These are phyloP conservation scores for Anisogramma anomala DNA, from an alignment of 2,329 filamentous ascomycete genomes.

Conservation along the genomic window DNA sequence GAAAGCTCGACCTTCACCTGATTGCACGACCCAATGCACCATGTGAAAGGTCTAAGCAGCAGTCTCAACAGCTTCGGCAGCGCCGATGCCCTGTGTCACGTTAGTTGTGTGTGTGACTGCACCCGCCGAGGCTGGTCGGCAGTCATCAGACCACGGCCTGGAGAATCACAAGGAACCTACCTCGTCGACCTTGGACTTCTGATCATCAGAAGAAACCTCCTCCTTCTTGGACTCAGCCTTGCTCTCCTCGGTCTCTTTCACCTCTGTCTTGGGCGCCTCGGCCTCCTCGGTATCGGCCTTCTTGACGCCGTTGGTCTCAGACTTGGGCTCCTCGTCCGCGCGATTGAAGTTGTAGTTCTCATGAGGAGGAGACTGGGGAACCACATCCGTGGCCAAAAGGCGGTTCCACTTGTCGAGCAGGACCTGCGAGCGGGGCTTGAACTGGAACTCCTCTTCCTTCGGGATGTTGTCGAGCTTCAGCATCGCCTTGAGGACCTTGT, in stretches of 20 bases:
- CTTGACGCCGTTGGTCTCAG: conserved; percentile 21
- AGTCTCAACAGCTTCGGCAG: conserved; percentile 27
- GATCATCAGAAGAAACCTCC: background rate
- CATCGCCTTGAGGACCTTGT: conserved; percentile 94
- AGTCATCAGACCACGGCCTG: background rate
- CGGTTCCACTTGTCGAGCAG: conserved; percentile 86
- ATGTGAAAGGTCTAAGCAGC: conserved; percentile 20
- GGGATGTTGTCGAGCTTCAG: conserved; percentile 79
- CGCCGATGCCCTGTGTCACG: conserved; percentile 18
- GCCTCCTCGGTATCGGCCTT: conserved; percentile 21
- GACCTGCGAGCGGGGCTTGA: conserved; percentile 70
- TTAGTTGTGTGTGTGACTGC: conserved; percentile 1
- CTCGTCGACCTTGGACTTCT: conserved; percentile 21
- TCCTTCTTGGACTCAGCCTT: conserved; percentile 21
- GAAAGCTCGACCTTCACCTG: background rate
- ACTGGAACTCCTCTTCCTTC: conserved; percentile 76
- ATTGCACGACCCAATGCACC: background rate
- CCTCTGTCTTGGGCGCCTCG: conserved; percentile 22
- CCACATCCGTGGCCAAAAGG: conserved; percentile 48
- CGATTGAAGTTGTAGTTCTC: conserved; percentile 28
- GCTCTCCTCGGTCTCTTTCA: conserved; percentile 21
- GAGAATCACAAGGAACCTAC: conserved; percentile 18
- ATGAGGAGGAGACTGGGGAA: conserved; percentile 25
- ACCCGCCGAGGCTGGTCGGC: no score
- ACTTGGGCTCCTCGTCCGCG: conserved; percentile 31